Percentiles rank a stretch among this genome's conserved stretches.
Evolutionary conservation across 441 rosid species (phyloP).

Genomic region (Gossypium aridum): DNA sequence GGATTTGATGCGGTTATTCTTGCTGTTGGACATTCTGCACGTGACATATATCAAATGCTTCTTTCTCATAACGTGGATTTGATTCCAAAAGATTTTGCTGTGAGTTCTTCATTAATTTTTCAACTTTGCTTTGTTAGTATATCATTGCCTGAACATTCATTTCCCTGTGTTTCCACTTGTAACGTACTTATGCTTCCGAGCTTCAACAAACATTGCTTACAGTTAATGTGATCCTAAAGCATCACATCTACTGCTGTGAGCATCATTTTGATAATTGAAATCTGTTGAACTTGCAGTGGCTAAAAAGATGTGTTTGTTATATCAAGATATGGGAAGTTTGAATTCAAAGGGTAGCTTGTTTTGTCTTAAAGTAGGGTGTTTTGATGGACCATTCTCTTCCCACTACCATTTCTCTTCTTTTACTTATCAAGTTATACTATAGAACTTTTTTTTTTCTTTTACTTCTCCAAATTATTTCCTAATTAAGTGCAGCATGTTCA

Average conservation of each 20-base stretch:
- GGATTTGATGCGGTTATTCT: constrained; percentile 74
- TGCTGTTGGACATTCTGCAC: constrained; percentile 97
- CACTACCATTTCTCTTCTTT: neutral
- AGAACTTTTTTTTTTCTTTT: neutral
- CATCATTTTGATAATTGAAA: neutral
- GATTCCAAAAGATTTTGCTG: constrained; percentile 89
- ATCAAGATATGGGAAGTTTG: neutral
- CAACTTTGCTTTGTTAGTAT: constrained; percentile 1
- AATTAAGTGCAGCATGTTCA: neutral
- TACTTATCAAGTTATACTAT: neutral
- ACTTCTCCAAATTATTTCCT: neutral
- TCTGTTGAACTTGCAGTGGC: neutral
- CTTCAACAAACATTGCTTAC: neutral
- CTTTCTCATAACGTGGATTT: constrained; percentile 72
- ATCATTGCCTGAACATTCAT: neutral
- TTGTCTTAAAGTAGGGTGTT: neutral
- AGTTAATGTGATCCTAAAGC: neutral
- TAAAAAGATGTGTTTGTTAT: neutral
- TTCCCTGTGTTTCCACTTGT: neutral
- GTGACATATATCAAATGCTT: constrained; percentile 85
- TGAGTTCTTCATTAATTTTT: constrained; percentile 30
- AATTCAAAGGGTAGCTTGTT: neutral
- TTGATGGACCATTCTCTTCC: neutral
- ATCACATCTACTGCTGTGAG: neutral
- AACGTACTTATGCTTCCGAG: neutral